These are phyloP conservation scores for Aspergillus sp. DNA, from an alignment of 2,329 filamentous ascomycete species.

Conservation along the genomic window DNA sequence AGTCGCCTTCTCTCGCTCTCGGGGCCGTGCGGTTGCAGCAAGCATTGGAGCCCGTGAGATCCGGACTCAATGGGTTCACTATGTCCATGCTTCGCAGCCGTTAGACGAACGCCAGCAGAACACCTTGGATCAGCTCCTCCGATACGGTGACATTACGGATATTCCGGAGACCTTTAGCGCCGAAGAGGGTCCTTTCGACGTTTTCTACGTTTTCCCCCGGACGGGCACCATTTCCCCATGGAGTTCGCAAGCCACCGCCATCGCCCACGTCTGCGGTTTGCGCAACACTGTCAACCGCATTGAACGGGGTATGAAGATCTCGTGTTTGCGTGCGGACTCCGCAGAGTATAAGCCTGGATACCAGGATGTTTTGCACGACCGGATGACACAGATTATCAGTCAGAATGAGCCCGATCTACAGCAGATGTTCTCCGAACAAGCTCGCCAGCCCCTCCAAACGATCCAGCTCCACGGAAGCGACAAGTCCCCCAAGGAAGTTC, in stretches of 20 bases:
- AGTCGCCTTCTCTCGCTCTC: constrained; percentile 41
- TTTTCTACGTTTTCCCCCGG: constrained; percentile 71
- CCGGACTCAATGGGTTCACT: constrained; percentile 52
- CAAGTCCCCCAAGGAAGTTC: constrained; percentile 59
- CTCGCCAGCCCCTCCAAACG: constrained; percentile 60
- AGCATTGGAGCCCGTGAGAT: constrained; percentile 39
- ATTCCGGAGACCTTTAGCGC: constrained; percentile 37
- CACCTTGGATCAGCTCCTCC: constrained; percentile 53
- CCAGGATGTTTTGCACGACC: constrained; percentile 68
- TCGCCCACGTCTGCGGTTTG: constrained; percentile 84
- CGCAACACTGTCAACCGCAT: constrained; percentile 66
- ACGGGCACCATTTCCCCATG: constrained; percentile 83
- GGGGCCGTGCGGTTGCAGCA: constrained; percentile 36
- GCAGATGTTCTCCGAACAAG: constrained; percentile 69
- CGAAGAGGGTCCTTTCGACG: constrained; percentile 46
- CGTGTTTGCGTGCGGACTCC: constrained; percentile 53
- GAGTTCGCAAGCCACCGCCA: constrained; percentile 94
- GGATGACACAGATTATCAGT: constrained; percentile 86
- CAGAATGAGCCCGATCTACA: constrained; percentile 61
- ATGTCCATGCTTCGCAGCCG: constrained; percentile 53
- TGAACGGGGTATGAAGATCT: constrained; percentile 77
- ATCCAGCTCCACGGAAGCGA: constrained; percentile 65
- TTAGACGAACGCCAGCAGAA: constrained; percentile 43
- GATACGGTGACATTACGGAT: constrained; percentile 53
- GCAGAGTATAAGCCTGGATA: constrained; percentile 52